A percentile compares a stretch with the other conserved stretches of the same genome.
These are phyloP conservation scores for Gymnopus androsaceus DNA, from an alignment of 1,284 basidiomycete species.

Conservation along the genomic window DNA sequence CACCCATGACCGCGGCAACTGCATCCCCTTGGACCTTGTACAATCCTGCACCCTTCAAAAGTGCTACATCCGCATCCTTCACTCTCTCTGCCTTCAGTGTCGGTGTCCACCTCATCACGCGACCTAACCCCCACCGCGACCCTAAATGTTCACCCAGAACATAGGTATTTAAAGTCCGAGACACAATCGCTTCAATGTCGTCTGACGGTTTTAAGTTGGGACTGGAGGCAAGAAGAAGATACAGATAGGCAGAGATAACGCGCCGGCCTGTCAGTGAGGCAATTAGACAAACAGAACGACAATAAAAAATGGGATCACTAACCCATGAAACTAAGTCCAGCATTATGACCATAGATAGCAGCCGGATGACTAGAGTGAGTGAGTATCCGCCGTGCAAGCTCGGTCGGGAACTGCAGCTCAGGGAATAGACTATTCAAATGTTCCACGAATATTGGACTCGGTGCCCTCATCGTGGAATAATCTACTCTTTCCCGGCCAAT, in stretches of 20 bases:
- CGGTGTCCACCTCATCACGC: slow-evolving; percentile 70
- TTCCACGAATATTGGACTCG: slow-evolving; percentile 37
- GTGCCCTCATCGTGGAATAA: slow-evolving; percentile 20
- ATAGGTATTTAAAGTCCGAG: slow-evolving; percentile 64
- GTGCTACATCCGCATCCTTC: slow-evolving; percentile 27
- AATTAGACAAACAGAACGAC: background rate
- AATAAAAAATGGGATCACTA: slow-evolving; percentile 3
- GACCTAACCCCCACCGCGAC: slow-evolving; percentile 68
- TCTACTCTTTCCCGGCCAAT: slow-evolving; percentile 6
- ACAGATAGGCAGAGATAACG: slow-evolving; percentile 70
- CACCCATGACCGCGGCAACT: slow-evolving; percentile 75
- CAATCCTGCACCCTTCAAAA: slow-evolving; percentile 57
- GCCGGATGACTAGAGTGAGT: slow-evolving; percentile 74
- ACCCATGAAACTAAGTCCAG: slow-evolving; percentile 71
- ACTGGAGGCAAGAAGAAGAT: slow-evolving; percentile 67
- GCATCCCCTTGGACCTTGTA: slow-evolving; percentile 78
- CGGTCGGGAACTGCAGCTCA: slow-evolving; percentile 66
- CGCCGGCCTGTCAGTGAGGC: slow-evolving; percentile 68
- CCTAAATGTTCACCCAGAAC: slow-evolving; percentile 71
- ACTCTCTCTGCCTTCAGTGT: slow-evolving; percentile 36
- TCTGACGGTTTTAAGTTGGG: slow-evolving; percentile 47
- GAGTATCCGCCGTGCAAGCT: slow-evolving; percentile 68
- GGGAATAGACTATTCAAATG: slow-evolving; percentile 66
- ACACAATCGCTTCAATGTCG: slow-evolving; percentile 57
- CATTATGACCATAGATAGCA: slow-evolving; percentile 68